Conservation (phyloP, 169 alveolate species). For the Plasmodium coatneyi region DNA sequence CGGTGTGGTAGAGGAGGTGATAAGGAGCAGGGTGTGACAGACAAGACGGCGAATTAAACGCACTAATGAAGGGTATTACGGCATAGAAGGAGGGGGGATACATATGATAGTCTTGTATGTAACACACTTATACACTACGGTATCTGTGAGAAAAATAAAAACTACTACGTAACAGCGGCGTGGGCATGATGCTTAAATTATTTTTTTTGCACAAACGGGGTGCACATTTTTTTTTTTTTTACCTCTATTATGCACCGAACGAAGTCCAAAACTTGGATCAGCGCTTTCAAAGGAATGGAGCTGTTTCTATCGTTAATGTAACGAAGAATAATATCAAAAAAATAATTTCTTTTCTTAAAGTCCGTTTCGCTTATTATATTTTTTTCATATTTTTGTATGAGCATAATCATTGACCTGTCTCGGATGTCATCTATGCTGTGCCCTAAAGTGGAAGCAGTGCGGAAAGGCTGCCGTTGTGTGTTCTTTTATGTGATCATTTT, state of each 20-base stretch:
- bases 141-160: not conserved
- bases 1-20: not conserved
- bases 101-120: not conserved
- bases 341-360: conserved; percentile 49
- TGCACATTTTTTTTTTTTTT: not conserved
- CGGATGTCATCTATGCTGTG: conserved; percentile 56
- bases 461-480: not conserved
- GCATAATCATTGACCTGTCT: conserved; percentile 61
- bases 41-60: not conserved
- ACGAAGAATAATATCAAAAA: conserved; percentile 58
- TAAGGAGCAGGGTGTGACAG: not conserved
- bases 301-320: conserved; percentile 70
- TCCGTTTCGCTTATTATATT: conserved; percentile 43
- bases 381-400: conserved; percentile 69
- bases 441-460: conserved; percentile 23
- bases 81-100: not conserved
- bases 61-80: not conserved
- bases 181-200: not conserved
- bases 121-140: not conserved
- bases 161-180: not conserved
- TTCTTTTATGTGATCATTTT: not conserved
- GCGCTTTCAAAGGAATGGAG: conserved; percentile 38
- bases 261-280: conserved; percentile 15
- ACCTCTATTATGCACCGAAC: conserved; percentile 49
- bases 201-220: not conserved